A percentile compares a stretch with the other conserved stretches of the same genome.
Conservation (phyloP, 1,139 yeast species). For the Taiozyma sp. region DNA sequence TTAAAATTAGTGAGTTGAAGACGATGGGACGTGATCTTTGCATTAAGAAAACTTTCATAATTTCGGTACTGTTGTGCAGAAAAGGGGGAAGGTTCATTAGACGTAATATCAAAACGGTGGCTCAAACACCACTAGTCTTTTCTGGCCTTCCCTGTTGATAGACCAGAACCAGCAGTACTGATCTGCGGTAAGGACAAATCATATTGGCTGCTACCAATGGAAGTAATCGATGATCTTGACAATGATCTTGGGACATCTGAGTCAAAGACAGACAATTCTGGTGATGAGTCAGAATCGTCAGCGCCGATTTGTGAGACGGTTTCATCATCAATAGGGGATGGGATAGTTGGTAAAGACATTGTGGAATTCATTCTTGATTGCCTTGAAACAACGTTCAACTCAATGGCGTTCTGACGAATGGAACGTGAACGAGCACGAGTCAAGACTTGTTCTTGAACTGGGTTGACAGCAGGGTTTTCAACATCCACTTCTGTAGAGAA, state of each 20-base stretch:
- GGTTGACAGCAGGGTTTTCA: constrained; percentile 6
- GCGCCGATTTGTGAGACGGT: constrained; percentile 1
- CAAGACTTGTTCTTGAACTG: constrained; percentile 2
- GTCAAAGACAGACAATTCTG: constrained; percentile 21
- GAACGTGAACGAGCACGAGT: constrained; percentile 19
- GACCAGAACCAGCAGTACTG: not conserved
- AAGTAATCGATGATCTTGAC: constrained; percentile 24
- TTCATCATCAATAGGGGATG: constrained; percentile 1
- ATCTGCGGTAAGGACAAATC: constrained; percentile 14
- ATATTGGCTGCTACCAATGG: constrained; percentile 19
- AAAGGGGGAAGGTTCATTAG: not conserved
- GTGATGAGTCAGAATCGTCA: constrained; percentile 21
- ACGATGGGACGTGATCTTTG: not conserved
- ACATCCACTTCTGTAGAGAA: constrained; percentile 11
- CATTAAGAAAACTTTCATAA: not conserved
- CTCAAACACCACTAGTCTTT: not conserved
- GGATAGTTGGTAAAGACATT: not conserved
- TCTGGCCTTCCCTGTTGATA: not conserved
- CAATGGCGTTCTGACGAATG: constrained; percentile 14
- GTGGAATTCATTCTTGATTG: constrained; percentile 8
- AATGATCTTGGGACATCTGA: constrained; percentile 19
- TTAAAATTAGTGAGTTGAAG: not conserved
- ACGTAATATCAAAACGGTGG: not conserved
- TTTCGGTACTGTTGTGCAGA: not conserved
- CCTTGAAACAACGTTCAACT: constrained; percentile 18